Evolutionary conservation across 2,329 filamentous ascomycete species (phyloP).

Genomic region (Trichoderma sp.): DNA sequence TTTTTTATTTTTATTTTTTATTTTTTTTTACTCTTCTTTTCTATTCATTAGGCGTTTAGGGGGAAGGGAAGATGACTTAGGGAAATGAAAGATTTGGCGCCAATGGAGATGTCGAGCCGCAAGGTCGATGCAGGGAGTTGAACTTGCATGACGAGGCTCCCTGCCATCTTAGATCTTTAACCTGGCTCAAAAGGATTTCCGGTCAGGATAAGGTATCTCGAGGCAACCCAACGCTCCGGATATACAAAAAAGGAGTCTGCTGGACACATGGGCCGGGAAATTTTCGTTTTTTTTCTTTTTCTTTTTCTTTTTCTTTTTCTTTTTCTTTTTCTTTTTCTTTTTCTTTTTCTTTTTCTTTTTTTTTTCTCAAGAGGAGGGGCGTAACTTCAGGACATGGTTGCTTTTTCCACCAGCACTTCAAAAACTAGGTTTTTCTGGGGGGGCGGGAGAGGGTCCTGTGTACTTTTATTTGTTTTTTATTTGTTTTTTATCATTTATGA

Average conservation of each 20-base stretch:
- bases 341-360: neutral
- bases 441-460: slow-evolving; percentile 6
- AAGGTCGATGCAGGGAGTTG: neutral
- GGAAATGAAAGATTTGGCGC: slow-evolving; percentile 8
- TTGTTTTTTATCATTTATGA: slow-evolving; percentile 5
- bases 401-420: neutral
- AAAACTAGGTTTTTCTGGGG: slow-evolving; percentile 3
- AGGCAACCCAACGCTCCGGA: neutral
- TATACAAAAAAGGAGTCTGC: slow-evolving; percentile 14
- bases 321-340: neutral
- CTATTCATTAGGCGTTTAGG: neutral
- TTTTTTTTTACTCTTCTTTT: neutral
- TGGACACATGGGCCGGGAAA: neutral
- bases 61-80: neutral
- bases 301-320: neutral
- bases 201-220: neutral
- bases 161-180: neutral
- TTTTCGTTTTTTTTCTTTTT: neutral
- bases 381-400: slow-evolving; percentile 10
- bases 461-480: slow-evolving; percentile 16
- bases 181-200: neutral
- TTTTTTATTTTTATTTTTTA: neutral
- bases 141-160: neutral
- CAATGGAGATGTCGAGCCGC: neutral
- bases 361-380: slow-evolving; percentile 7